phyloP scores from a whole-genome alignment of 805 yeast genomes.

The Candida ficus region DNA sequence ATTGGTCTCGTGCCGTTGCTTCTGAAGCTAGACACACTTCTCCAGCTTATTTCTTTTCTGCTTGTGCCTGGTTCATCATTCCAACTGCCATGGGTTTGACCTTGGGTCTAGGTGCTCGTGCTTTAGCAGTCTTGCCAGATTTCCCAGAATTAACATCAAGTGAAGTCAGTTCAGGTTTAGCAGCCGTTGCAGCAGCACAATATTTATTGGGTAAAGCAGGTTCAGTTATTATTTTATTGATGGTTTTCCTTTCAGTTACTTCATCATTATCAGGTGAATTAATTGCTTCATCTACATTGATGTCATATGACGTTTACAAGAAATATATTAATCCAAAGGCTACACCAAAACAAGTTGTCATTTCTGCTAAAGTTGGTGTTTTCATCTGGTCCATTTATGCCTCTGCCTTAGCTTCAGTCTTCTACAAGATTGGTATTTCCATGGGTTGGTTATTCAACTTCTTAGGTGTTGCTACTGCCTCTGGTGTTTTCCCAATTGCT shows the following conservation, averaged over 20 bases:
- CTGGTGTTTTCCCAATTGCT: conserved; percentile 37
- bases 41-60: conserved; percentile 35
- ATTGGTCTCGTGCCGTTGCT: conserved; percentile 42
- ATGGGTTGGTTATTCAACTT: conserved; percentile 37
- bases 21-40: conserved; percentile 29
- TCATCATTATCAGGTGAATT: conserved; percentile 38
- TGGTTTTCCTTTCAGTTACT: conserved; percentile 38
- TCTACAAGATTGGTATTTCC: conserved; percentile 30
- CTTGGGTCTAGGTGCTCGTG: conserved; percentile 35
- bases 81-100: conserved; percentile 35
- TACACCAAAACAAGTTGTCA: conserved; percentile 35
- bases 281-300: conserved; percentile 36
- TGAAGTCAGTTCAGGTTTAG: conserved; percentile 34
- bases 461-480: conserved; percentile 36
- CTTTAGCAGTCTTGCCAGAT: conserved; percentile 26
- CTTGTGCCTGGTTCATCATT: conserved; percentile 35
- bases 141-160: conserved; percentile 33
- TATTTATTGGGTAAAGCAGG: conserved; percentile 40
- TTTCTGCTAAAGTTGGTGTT: conserved; percentile 38
- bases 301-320: conserved; percentile 43
- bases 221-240: conserved; percentile 34
- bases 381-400: conserved; percentile 32
- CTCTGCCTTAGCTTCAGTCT: conserved; percentile 35
- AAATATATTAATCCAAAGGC: conserved; percentile 39
- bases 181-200: conserved; percentile 36